Evolutionary conservation across 164 flowering plant genomes (phyloP).

Genomic region (Tinospora cordifolia): DNA sequence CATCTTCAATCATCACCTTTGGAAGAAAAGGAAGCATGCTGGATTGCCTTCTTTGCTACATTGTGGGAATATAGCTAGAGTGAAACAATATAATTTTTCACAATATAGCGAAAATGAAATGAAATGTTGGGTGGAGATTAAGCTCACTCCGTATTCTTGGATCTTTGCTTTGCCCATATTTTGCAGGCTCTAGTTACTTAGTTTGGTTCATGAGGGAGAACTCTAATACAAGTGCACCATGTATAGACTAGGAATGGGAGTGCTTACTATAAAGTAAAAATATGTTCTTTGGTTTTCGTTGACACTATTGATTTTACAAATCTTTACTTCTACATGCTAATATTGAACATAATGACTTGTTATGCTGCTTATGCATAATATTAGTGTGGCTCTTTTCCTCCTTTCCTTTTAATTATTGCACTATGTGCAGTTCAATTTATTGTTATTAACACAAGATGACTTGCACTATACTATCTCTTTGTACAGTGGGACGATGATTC

Average conservation of each 20-base stretch:
- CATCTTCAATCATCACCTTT: no score
- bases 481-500: slow-evolving; percentile 55
- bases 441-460: neutral
- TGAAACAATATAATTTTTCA: no score
- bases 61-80: no score
- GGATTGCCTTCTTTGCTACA: no score
- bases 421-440: neutral
- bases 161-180: no score
- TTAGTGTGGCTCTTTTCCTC: neutral
- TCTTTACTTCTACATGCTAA: neutral
- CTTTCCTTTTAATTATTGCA: neutral
- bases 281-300: neutral
- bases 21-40: no score
- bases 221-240: neutral
- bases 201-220: neutral
- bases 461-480: neutral
- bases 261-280: no score
- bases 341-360: neutral
- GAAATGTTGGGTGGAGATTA: no score
- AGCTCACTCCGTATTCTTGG: no score
- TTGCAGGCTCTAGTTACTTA: no score
- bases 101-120: no score
- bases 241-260: no score
- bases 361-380: neutral
- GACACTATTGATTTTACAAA: neutral